Evolutionary conservation across 208 protist genomes (phyloP).

Genomic region (Acanthamoeba royreba): DNA sequence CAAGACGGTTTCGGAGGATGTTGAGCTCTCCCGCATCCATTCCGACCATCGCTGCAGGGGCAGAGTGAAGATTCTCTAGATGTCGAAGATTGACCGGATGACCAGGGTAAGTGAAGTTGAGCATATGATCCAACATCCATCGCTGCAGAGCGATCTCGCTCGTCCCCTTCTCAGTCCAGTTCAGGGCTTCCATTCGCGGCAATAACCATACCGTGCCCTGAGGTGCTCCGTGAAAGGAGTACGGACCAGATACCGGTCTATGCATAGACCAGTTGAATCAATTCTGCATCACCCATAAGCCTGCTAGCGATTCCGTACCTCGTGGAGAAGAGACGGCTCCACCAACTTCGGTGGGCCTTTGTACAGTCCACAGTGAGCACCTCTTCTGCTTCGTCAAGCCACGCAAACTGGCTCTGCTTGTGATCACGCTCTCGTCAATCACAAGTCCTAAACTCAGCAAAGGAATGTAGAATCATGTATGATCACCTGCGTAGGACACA

Average conservation of each 20-base stretch:
- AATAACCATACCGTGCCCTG: not conserved
- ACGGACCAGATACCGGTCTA: not conserved
- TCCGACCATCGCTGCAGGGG: not conserved
- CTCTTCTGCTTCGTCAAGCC: not conserved
- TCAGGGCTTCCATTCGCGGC: not conserved
- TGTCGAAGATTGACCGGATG: not conserved
- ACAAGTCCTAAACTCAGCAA: not conserved
- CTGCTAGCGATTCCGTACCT: no score
- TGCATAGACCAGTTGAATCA: no score
- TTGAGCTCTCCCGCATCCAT: not conserved
- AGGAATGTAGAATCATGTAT: no score
- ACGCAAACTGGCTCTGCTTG: not conserved
- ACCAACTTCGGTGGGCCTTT: not conserved
- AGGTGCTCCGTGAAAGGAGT: not conserved
- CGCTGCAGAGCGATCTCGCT: slow-evolving; percentile 14
- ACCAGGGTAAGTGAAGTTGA: slow-evolving; percentile 23
- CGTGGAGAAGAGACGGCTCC: no score
- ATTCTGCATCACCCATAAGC: no score
- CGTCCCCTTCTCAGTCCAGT: not conserved
- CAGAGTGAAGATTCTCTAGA: not conserved
- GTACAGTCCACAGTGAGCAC: not conserved
- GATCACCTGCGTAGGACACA: not conserved
- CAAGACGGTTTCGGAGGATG: not conserved
- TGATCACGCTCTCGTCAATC: no score
- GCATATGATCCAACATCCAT: not conserved